Evolutionary conservation across 345 rosid species (phyloP).

Genomic region (Lepidium didymum): DNA sequence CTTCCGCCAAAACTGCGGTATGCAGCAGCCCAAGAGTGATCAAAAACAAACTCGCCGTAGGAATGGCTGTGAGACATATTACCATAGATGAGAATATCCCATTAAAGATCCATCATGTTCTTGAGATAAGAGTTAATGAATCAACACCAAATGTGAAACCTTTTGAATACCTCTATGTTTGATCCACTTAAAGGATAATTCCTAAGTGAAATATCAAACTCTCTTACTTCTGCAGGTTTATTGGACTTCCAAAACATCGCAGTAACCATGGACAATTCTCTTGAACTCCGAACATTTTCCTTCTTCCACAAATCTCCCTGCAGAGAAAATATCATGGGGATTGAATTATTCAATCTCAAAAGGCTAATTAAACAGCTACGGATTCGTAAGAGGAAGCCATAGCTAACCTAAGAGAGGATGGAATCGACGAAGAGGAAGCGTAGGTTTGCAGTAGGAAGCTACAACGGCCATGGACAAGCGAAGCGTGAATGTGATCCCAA

Average conservation of each 20-base stretch:
- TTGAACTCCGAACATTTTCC: constrained; percentile 18
- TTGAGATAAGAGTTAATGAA: too few species aligned
- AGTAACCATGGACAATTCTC: constrained; percentile 27
- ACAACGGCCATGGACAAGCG: constrained; percentile 39
- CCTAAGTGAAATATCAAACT: constrained; percentile 42
- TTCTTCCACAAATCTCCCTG: constrained; percentile 39
- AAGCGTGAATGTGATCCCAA: not conserved
- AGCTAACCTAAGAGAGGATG: not conserved
- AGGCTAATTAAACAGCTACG: not conserved
- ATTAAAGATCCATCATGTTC: not conserved
- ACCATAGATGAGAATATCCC: constrained; percentile 14
- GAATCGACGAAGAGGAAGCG: constrained; percentile 38
- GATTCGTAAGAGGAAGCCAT: not conserved
- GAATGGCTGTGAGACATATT: constrained; percentile 65
- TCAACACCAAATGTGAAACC: constrained; percentile 36
- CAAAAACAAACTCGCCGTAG: constrained; percentile 92
- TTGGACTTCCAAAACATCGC: constrained; percentile 79
- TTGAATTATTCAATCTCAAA: not conserved
- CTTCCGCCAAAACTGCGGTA: constrained; percentile 73
- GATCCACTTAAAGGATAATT: constrained; percentile 44
- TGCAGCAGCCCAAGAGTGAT: constrained; percentile 96
- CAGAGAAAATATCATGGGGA: not conserved
- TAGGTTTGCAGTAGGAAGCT: constrained; percentile 44
- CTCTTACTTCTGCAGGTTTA: constrained; percentile 40
- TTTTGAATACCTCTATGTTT: constrained; percentile 64